Percentiles rank a stretch among this genome's conserved stretches.
These are phyloP conservation scores for Ascochyta fabae DNA, from an alignment of 2,329 filamentous ascomycete species.

Conservation along the genomic window DNA sequence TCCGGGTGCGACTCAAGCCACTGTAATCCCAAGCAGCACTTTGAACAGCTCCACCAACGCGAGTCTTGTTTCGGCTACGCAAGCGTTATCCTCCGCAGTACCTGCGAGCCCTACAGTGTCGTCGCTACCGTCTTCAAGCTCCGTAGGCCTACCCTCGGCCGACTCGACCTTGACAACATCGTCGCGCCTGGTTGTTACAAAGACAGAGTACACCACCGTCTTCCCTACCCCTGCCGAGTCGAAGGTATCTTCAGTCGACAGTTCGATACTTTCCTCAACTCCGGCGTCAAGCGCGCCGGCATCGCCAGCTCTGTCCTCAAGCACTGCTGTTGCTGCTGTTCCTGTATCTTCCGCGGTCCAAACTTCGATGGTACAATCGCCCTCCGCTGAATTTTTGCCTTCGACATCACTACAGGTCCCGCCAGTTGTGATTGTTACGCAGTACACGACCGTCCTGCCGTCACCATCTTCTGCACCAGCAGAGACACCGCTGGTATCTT, in stretches of 20 bases:
- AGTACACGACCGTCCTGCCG: slow-evolving; percentile 35
- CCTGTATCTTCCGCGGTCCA: neutral
- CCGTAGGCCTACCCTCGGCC: neutral
- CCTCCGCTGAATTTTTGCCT: slow-evolving; percentile 9
- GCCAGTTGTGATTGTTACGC: slow-evolving; percentile 40
- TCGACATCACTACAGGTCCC: slow-evolving; percentile 28
- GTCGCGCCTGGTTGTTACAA: slow-evolving; percentile 28
- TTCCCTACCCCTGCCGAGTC: slow-evolving; percentile 22
- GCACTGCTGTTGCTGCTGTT: slow-evolving; percentile 7
- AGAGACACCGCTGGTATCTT: slow-evolving; percentile 1
- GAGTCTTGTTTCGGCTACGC: neutral
- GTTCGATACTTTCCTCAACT: slow-evolving; percentile 2
- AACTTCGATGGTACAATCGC: slow-evolving; percentile 3
- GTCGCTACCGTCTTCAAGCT: neutral
- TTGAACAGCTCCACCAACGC: neutral
- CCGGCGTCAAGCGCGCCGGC: neutral
- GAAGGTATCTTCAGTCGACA: slow-evolving; percentile 1
- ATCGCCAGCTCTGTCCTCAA: neutral
- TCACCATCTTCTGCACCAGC: slow-evolving; percentile 6
- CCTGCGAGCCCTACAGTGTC: slow-evolving; percentile 2
- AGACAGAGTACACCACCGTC: slow-evolving; percentile 40
- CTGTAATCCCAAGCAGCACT: neutral
- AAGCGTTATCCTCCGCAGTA: slow-evolving; percentile 1
- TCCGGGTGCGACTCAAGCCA: slow-evolving; percentile 15
- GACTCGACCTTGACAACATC: slow-evolving; percentile 21